Conservation (phyloP, 169 alveolate genomes). For the Perkinsus marinus region DNA sequence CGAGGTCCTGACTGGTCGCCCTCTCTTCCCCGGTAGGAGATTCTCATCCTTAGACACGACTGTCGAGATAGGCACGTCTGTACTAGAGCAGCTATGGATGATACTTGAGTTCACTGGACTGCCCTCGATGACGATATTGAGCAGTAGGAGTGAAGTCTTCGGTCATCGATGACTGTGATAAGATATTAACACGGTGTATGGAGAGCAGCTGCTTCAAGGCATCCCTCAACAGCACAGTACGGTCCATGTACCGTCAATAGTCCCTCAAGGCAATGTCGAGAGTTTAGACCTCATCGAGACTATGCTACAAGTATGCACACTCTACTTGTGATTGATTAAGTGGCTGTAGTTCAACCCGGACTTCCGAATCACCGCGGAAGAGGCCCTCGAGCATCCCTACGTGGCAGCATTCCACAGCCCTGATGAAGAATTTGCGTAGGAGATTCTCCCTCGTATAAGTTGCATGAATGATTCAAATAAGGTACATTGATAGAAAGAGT, state of each 20-base stretch:
- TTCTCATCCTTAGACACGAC: not conserved
- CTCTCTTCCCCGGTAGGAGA: constrained; percentile 71
- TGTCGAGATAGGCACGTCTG: not conserved
- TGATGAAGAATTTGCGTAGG: constrained; percentile 4
- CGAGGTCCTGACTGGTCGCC: constrained; percentile 70
- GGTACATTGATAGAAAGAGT: not conserved
- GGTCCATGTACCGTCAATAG: not conserved
- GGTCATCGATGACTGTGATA: not conserved
- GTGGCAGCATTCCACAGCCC: constrained; percentile 34
- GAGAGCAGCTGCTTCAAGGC: not conserved
- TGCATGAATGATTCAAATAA: not conserved
- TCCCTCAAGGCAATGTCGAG: not conserved
- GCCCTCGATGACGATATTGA: not conserved
- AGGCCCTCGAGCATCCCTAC: constrained; percentile 43
- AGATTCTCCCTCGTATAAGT: not conserved
- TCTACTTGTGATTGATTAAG: too few species aligned
- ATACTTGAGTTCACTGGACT: not conserved
- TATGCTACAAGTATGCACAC: not conserved
- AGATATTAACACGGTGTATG: not conserved
- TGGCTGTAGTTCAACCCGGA: constrained; percentile 40
- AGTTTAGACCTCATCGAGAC: not conserved
- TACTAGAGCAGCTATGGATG: not conserved
- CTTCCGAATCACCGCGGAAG: constrained; percentile 36
- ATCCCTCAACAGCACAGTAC: not conserved
- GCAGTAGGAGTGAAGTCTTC: not conserved